Base-by-base conservation (phyloP, 2,329 filamentous ascomycete genomes). In the Fusarium sp. region DNA sequence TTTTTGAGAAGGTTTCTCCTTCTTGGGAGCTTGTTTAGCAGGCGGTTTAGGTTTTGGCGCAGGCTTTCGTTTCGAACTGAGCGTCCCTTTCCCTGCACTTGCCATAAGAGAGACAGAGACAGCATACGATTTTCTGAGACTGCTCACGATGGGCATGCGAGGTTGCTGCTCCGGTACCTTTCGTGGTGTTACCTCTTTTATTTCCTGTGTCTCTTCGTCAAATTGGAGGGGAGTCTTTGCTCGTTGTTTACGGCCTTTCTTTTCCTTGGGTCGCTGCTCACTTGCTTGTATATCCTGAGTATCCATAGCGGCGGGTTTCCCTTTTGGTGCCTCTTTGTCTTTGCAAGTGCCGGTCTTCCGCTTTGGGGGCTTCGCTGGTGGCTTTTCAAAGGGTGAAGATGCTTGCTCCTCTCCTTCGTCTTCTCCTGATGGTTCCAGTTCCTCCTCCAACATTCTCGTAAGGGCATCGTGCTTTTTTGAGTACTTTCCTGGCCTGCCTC, bases 181-280 rank as follows among this genome's bases (percentile, higher is more conserved):
- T 7, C 50, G 47, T 30, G 14, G 41, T 12, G 61, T 57, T 9
- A 47, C 24, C 10, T 75, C 70, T 30, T 73, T 77, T 5, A 81
- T 68, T 12, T 75, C 66, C 16, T 79, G 76, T 11, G 78, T 82
- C 2, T 55, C n/a, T 14, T 78, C 72, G 55, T 83, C 77, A 20
- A 83, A 81, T 7, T 77, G 63, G 6, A 83, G 60, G 3, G 82
- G 79, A 3, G 78, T 61, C 50, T 83, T 83, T 2, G 81, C 73
- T 30, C 79, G 73, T 66, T 83, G 82, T 55, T 75, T 81, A n/a
- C 76, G 79, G 31, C 74, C 72, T 36, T 74, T 81, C 58, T 56
- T 78, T 11, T 22, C 45, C 28, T 66, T 68, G 3, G 26, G 30
- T 14, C 48, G 53, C n/a, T 51, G 33, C 22, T 42, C 68, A 8